A percentile compares a stretch with the other conserved stretches of the same genome.
Conservation (phyloP, 257 asterid genomes). For the Salvia hispanica region DNA sequence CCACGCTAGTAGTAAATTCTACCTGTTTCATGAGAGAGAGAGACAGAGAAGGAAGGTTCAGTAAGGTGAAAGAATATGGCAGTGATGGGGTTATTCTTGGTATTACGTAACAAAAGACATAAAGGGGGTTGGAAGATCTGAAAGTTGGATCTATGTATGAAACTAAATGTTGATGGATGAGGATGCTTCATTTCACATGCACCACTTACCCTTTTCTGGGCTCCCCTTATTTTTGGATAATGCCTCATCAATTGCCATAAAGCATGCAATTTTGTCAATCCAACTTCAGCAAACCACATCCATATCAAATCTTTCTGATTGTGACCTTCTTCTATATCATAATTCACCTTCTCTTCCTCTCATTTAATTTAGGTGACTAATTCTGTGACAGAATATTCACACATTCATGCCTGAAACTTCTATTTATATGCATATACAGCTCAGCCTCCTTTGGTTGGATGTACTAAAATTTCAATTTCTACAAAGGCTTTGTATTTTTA, state of each 20-base stretch:
- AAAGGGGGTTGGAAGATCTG: slow-evolving; percentile 48
- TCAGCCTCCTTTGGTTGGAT: too few relatives aligned
- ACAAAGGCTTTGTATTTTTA: too few relatives aligned
- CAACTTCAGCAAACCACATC: slow-evolving; percentile 53
- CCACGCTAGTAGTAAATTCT: too few relatives aligned
- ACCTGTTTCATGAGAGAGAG: too few relatives aligned
- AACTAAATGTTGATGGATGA: slow-evolving; percentile 38
- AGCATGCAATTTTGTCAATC: slow-evolving; percentile 51
- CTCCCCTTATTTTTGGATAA: slow-evolving; percentile 31
- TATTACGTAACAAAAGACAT: slow-evolving; percentile 47
- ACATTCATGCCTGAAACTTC: background rate
- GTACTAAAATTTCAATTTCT: too few relatives aligned
- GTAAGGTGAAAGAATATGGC: slow-evolving; percentile 26
- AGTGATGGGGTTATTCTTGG: slow-evolving; percentile 44
- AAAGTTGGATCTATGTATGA: slow-evolving; percentile 39
- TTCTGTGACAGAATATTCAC: background rate
- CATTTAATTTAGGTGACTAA: background rate
- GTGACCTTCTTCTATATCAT: slow-evolving; percentile 43
- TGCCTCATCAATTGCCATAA: slow-evolving; percentile 47
- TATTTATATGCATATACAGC: background rate
- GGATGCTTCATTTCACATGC: slow-evolving; percentile 30
- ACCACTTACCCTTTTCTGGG: background rate
- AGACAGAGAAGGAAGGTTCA: background rate
- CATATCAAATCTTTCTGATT: slow-evolving; percentile 61
- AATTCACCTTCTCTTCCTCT: background rate